Evolutionary conservation across 2,329 filamentous ascomycete species (phyloP).

Genomic region (Boeremia exigua): DNA sequence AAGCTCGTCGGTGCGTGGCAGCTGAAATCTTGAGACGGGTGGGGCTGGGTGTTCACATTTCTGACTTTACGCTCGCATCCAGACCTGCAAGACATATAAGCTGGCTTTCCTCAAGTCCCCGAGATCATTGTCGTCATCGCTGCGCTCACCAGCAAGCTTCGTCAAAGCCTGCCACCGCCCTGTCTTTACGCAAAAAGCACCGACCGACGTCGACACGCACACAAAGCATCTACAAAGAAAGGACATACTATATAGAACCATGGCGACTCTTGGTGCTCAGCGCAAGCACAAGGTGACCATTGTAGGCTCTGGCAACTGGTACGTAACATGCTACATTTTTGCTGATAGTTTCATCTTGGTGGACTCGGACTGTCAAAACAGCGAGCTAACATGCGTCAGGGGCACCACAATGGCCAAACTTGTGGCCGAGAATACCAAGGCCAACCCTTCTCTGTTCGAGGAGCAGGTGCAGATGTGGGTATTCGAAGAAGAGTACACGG

Average conservation of each 20-base stretch:
- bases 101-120: slow-evolving; percentile 32
- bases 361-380: slow-evolving; percentile 1
- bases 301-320: slow-evolving; percentile 97
- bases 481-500: slow-evolving; percentile 85
- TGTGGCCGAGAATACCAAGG: slow-evolving; percentile 86
- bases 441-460: slow-evolving; percentile 81
- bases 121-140: slow-evolving; percentile 18
- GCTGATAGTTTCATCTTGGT: not conserved
- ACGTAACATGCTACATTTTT: slow-evolving; percentile 34
- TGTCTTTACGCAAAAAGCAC: slow-evolving; percentile 12
- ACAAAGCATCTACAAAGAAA: slow-evolving; percentile 4
- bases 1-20: slow-evolving; percentile 18
- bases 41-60: slow-evolving; percentile 21
- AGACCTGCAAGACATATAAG: slow-evolving; percentile 25
- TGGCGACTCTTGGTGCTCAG: slow-evolving; percentile 58
- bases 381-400: slow-evolving; percentile 58
- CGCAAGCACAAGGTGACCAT: slow-evolving; percentile 93
- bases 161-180: slow-evolving; percentile 28
- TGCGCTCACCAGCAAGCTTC: slow-evolving; percentile 23
- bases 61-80: slow-evolving; percentile 15
- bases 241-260: slow-evolving; percentile 34
- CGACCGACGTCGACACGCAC: slow-evolving; percentile 13
- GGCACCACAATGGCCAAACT: slow-evolving; percentile 98
- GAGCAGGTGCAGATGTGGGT: slow-evolving; percentile 98
- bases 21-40: slow-evolving; percentile 28